Evolutionary conservation across 2,329 filamentous ascomycete species (phyloP), one percentile per base, ranked within the genome.

Genomic region (Cryoendolithus antarcticus): DNA sequence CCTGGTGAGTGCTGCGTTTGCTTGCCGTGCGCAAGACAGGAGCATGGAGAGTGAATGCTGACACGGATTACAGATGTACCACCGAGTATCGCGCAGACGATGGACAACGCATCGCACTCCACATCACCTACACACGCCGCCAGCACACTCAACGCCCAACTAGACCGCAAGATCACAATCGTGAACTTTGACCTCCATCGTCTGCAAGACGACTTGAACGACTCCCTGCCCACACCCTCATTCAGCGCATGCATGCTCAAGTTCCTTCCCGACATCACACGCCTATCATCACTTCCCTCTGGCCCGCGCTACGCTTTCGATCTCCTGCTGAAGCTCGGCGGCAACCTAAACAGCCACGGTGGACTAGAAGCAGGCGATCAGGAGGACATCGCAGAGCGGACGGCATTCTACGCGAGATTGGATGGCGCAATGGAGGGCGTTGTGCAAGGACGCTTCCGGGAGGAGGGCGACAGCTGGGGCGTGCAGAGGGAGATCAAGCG

Each of bases 111-210:
- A 34, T 64, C 62, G 5, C 52, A 56, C 47, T 34, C 44, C 10
- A 48, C 48, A 15, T 56, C 55, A 19, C 56, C 58, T 3, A 62
- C 67, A 13, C 63, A 68, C 44, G 65, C 66, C 13, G 68, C 69
- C 27, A 55, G 62, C 28, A 69, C 67, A 2, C 64, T 72, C 45
- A 71, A 71, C 52, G 67, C 67, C 11, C 69, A 72, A 52, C 66
- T 72, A 44, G 69, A 72, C 55, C 69, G 69, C 62, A 72, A 72
- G 49, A 72, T 72, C 58, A 72, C 69, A 30, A 71, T 72, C 39
- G 67, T 72, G 40, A 72, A 72, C 59, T 71, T 71, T 52, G 69
- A 72, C 52, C 66, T 72, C 3, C 69, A 72, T 59, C 66, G 69
- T 38, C 61, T 72, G 35, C 69, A 72, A 53, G 69, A 72, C 54